These are phyloP conservation scores for Zangia roseola DNA, from an alignment of 768 basidiomycete genomes.

Conservation along the genomic window DNA sequence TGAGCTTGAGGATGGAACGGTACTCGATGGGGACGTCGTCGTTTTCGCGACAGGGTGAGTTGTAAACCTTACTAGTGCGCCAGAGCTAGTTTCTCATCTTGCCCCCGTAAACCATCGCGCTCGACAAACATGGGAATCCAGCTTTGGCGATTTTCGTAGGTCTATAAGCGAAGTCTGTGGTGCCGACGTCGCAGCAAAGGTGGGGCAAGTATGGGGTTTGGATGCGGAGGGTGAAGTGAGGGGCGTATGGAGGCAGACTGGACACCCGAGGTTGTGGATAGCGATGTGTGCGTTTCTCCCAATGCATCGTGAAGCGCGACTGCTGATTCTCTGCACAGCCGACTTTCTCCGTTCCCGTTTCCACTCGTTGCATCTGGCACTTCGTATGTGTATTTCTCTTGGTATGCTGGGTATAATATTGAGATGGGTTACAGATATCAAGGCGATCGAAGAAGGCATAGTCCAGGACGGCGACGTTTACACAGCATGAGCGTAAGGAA, in stretches of 20 bases:
- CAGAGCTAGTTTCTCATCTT: background rate
- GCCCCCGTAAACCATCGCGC: background rate
- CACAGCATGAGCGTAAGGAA: background rate
- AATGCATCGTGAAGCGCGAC: too few relatives aligned
- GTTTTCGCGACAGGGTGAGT: slow-evolving; percentile 36
- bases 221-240: slow-evolving; percentile 62
- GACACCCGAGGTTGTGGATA: slow-evolving; percentile 37
- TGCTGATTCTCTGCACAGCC: slow-evolving; percentile 11
- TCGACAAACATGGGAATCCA: slow-evolving; percentile 18
- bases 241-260: slow-evolving; percentile 36
- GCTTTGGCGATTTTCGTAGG: slow-evolving; percentile 44
- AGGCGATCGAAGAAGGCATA: slow-evolving; percentile 30
- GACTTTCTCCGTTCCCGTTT: slow-evolving; percentile 22
- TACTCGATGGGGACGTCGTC: slow-evolving; percentile 29
- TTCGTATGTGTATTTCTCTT: slow-evolving; percentile 18
- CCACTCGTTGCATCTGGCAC: slow-evolving; percentile 31
- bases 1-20: slow-evolving; percentile 27
- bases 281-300: slow-evolving; percentile 19
- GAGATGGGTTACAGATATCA: slow-evolving; percentile 24
- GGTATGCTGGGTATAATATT: background rate
- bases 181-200: slow-evolving; percentile 40
- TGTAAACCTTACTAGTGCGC: background rate
- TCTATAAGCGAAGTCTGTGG: slow-evolving; percentile 46
- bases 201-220: slow-evolving; percentile 63
- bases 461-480: slow-evolving; percentile 13